Conservation (phyloP, 495 filamentous ascomycete species). For the Penicillium argentinense region DNA sequence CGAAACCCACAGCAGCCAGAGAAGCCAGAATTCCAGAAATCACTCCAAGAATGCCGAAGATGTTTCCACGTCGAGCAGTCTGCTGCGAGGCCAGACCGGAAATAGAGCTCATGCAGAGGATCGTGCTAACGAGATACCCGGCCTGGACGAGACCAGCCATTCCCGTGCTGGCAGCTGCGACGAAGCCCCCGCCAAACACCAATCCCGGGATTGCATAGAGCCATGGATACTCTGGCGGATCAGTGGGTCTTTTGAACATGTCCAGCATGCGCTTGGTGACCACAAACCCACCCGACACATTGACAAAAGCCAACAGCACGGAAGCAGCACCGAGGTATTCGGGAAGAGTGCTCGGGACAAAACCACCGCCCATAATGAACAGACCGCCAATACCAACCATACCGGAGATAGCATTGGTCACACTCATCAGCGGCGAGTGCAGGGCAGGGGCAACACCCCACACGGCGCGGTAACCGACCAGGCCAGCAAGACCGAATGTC, state of each 20-base stretch:
- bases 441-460: slow-evolving; percentile 77
- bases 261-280: slow-evolving; percentile 89
- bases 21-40: slow-evolving; percentile 75
- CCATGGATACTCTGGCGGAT: slow-evolving; percentile 82
- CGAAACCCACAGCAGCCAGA: slow-evolving; percentile 73
- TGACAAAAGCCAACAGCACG: slow-evolving; percentile 78
- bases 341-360: slow-evolving; percentile 70
- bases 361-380: slow-evolving; percentile 77
- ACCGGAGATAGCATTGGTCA: slow-evolving; percentile 81
- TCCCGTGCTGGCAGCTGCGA: slow-evolving; percentile 72
- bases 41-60: slow-evolving; percentile 78
- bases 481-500: slow-evolving; percentile 72
- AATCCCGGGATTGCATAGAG: slow-evolving; percentile 72
- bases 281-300: slow-evolving; percentile 79
- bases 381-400: slow-evolving; percentile 83
- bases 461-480: slow-evolving; percentile 79
- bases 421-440: slow-evolving; percentile 80
- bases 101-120: slow-evolving; percentile 73
- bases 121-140: slow-evolving; percentile 74
- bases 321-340: slow-evolving; percentile 73
- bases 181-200: slow-evolving; percentile 72
- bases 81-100: slow-evolving; percentile 72
- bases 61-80: slow-evolving; percentile 76
- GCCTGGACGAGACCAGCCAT: slow-evolving; percentile 79
- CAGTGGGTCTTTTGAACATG: slow-evolving; percentile 81